Percentiles rank a stretch among this genome's conserved stretches.
phyloP scores from a whole-genome alignment of 768 basidiomycete genomes.

The Xerocomellus chrysenteron region DNA sequence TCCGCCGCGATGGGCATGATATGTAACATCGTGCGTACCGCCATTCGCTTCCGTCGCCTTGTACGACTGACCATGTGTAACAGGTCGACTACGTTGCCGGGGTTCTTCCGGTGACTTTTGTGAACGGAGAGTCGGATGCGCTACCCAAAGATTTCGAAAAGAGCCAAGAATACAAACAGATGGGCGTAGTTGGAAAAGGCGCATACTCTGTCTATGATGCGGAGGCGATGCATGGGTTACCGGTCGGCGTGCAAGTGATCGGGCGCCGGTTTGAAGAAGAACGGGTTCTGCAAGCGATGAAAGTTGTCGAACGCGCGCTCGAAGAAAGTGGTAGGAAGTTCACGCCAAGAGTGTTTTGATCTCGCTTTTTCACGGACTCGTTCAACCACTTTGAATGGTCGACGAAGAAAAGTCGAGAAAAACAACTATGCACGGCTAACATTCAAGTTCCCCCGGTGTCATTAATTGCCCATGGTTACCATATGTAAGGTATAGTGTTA shows the following conservation, averaged over 20 bases:
- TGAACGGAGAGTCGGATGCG: slow-evolving; percentile 44
- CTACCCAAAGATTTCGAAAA: slow-evolving; percentile 32
- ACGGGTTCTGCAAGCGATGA: slow-evolving; percentile 69
- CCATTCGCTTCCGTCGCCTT: neutral
- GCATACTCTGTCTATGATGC: slow-evolving; percentile 58
- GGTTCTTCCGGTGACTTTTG: slow-evolving; percentile 58
- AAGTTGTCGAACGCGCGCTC: slow-evolving; percentile 46
- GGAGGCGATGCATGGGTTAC: slow-evolving; percentile 63
- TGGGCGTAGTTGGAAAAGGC: slow-evolving; percentile 45
- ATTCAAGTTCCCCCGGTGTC: too few relatives aligned
- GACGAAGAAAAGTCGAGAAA: neutral
- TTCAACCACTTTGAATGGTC: neutral
- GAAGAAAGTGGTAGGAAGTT: slow-evolving; percentile 22
- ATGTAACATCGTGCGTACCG: slow-evolving; percentile 43
- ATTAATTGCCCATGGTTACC: too few relatives aligned
- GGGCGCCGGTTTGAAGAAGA: slow-evolving; percentile 69
- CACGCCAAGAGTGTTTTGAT: slow-evolving; percentile 23
- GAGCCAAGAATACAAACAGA: slow-evolving; percentile 25
- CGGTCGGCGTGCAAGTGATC: slow-evolving; percentile 64
- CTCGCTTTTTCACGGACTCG: neutral
- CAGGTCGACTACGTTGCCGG: slow-evolving; percentile 59
- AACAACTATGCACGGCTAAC: too few relatives aligned
- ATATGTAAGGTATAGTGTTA: too few relatives aligned
- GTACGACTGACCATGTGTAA: neutral
- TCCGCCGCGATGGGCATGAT: slow-evolving; percentile 37